Base-by-base conservation (phyloP, 208 protist species). In the Porcisia deanei region DNA sequence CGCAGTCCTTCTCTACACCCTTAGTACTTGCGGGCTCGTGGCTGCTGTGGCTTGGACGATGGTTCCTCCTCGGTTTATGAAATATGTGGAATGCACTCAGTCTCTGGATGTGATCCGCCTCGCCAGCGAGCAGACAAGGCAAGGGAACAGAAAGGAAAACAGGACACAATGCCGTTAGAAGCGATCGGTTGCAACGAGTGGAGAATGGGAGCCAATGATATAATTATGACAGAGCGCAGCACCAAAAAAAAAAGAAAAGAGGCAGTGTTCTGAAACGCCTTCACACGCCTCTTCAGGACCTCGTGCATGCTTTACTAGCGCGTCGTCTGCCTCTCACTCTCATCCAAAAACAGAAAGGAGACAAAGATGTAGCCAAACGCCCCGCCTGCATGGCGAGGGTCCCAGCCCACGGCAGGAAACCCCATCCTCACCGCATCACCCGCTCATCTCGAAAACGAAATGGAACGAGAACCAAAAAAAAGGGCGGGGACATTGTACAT, bases 111-210 rank as follows among this genome's bases (percentile, higher is more conserved):
- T 47, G 41, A 67, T 34, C 47, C 37, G 41, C 41, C 37, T 49
- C 63, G 25, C 4, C 8, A 34, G 20, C 9, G 14, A 67, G 63
- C 39, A 22, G 41, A 47, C 41, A 49, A 18, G 18, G 22, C 9
- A 67, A 25, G 20, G 73, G 54, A 54, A 64, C n/a, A 60, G 63
- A 76, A 54, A 75, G 68, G 63, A 77, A 81, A 69, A 79, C 75
- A 76, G 65, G 49, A 55, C 20, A n/a, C 41, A 43, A 64, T 65
- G 30, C 55, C 41, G 41, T 65, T 52, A 7, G 41, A 75, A 53
- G 30, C 52, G 34, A 30, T 34, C 30, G 66, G 6, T 30, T 30
- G 14, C 49, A 60, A 57, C 47, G 41, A 67, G 25, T 18, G 37
- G 59, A 2, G 12, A 18, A 43, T 30, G 0, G 47, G 47, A 52